Conservation (phyloP, 331 rosid species). For the Stylosanthes scabra region DNA sequence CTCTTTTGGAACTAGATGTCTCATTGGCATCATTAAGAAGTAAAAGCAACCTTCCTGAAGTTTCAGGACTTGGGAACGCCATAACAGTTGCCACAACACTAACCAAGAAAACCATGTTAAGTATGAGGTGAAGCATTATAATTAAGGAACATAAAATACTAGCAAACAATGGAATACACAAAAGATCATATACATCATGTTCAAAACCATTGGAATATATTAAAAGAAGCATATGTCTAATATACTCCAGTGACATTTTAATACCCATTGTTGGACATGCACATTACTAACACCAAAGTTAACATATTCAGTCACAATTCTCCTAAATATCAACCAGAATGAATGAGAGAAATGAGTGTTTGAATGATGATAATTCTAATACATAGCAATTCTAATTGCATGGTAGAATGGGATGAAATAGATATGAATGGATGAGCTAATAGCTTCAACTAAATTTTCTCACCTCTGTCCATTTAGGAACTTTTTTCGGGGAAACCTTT, state of each 20-base stretch:
- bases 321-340: no score
- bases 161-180: background rate
- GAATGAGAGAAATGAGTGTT: no score
- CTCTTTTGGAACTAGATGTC: slow-evolving; percentile 76
- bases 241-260: background rate
- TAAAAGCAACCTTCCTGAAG: slow-evolving; percentile 75
- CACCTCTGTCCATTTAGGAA: slow-evolving; percentile 87
- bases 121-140: slow-evolving; percentile 28
- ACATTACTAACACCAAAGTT: no score
- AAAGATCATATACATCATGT: background rate
- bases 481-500: slow-evolving; percentile 59
- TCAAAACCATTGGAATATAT: background rate
- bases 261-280: background rate
- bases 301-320: no score
- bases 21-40: slow-evolving; percentile 63
- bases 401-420: slow-evolving; percentile 1
- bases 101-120: slow-evolving; percentile 43
- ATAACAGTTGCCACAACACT: slow-evolving; percentile 77
- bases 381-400: no score
- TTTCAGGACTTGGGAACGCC: slow-evolving; percentile 83
- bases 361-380: no score
- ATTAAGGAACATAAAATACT: slow-evolving; percentile 15
- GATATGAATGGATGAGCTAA: background rate
- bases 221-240: background rate
- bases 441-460: slow-evolving; percentile 18